Conservation (phyloP, 352 stramenopile genomes). For the Phytophthora sansomeana region DNA sequence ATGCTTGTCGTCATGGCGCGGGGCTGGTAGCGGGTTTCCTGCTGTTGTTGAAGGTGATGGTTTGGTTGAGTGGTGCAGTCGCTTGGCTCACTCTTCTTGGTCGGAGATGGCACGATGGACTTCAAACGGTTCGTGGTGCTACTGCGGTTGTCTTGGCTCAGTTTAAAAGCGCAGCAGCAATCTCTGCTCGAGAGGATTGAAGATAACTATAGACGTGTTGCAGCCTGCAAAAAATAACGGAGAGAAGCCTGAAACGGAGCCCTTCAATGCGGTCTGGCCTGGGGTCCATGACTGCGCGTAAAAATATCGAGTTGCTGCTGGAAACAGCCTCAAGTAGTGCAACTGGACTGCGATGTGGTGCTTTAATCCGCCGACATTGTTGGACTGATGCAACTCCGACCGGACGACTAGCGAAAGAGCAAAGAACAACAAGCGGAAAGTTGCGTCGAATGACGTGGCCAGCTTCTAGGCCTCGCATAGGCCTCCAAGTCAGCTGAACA, state of each 20-base stretch:
- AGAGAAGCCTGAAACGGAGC: constrained; percentile 34
- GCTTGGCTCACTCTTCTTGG: neutral
- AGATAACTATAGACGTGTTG: constrained; percentile 36
- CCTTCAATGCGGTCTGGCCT: neutral
- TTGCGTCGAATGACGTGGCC: neutral
- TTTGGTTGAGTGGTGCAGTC: constrained; percentile 4
- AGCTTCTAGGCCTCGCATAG: too few species aligned
- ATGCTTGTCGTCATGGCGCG: constrained; percentile 33
- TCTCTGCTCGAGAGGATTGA: constrained; percentile 7
- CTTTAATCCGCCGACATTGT: neutral
- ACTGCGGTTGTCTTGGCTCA: neutral
- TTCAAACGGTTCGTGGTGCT: constrained; percentile 21
- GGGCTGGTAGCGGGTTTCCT: constrained; percentile 1
- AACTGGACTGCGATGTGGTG: neutral
- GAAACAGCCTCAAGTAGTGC: constrained; percentile 8
- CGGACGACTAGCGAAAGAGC: neutral
- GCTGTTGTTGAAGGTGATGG: neutral
- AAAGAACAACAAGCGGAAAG: neutral
- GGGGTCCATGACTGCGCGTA: constrained; percentile 5
- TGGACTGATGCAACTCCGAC: too few species aligned
- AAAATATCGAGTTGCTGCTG: constrained; percentile 26
- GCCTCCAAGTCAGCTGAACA: too few species aligned
- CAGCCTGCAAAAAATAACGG: constrained; percentile 37
- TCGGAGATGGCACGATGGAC: constrained; percentile 13
- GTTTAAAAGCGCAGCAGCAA: constrained; percentile 17